Evolutionary conservation across 164 flowering plant genomes (phyloP).

Genomic region (Macadamia tetraphylla): DNA sequence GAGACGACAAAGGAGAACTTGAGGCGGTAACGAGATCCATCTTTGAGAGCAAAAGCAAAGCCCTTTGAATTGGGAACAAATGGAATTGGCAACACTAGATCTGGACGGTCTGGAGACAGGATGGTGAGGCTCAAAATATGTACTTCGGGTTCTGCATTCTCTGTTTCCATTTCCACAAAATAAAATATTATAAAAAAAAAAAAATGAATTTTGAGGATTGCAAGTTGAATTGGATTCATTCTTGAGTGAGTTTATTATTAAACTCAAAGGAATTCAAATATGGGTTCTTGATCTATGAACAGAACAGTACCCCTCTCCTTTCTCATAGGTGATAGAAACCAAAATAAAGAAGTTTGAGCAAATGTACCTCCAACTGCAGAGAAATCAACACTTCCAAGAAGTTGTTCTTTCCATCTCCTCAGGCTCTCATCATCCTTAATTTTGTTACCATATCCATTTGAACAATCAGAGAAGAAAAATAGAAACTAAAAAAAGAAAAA

Average conservation of each 20-base stretch:
- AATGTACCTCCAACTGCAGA: constrained; percentile 36
- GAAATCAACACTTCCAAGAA: constrained; percentile 45
- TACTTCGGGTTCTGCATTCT: constrained; percentile 8
- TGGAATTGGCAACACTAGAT: constrained; percentile 8
- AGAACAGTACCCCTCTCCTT: not conserved
- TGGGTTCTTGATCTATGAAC: not conserved
- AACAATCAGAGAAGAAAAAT: not conserved
- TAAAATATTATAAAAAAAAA: no score
- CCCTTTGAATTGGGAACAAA: constrained; percentile 9
- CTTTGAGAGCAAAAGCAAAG: constrained; percentile 10
- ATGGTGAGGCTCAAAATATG: constrained; percentile 10
- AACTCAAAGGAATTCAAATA: not conserved
- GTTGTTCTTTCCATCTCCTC: constrained; percentile 53
- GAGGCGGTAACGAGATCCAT: constrained; percentile 8
- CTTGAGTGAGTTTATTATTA: not conserved
- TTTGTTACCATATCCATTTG: not conserved
- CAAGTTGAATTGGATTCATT: constrained; percentile 3
- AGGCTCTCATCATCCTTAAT: constrained; percentile 45
- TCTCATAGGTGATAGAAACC: not conserved
- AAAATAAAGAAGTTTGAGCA: not conserved
- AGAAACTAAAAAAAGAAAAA: not conserved
- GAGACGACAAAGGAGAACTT: constrained; percentile 7
- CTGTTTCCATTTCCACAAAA: not conserved
- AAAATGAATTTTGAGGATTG: no score
- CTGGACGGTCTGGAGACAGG: constrained; percentile 5